Conservation (phyloP, 73 alveolate genomes). For the Paramecium sonneborni region DNA sequence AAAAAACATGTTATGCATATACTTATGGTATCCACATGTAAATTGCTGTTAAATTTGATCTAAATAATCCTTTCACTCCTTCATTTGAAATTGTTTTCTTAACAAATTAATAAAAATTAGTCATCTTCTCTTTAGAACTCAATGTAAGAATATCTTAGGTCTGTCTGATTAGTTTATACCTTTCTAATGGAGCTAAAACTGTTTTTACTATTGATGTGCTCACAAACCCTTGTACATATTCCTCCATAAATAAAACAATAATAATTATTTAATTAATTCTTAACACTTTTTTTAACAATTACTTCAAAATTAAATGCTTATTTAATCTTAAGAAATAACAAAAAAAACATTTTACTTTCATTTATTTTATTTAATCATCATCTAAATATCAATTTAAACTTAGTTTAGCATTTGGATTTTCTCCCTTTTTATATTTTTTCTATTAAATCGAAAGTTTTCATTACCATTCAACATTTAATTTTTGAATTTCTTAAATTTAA, state of each 20-base stretch:
- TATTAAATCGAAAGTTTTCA: too few relatives aligned
- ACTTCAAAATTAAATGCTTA: too few relatives aligned
- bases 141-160: slow-evolving; percentile 37
- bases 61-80: not conserved
- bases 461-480: too few relatives aligned
- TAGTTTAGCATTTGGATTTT: too few relatives aligned
- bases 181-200: slow-evolving; percentile 45
- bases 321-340: too few relatives aligned
- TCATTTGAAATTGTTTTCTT: not conserved
- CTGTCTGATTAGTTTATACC: slow-evolving; percentile 22
- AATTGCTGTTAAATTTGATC: slow-evolving; percentile 29
- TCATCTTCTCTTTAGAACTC: slow-evolving; percentile 31
- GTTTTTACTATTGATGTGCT: slow-evolving; percentile 1
- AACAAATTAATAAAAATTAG: not conserved
- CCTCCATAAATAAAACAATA: not conserved
- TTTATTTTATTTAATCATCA: too few relatives aligned
- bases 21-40: slow-evolving; percentile 43
- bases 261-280: not conserved
- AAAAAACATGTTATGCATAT: not conserved
- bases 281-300: too few relatives aligned
- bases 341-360: too few relatives aligned
- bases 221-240: slow-evolving; percentile 14
- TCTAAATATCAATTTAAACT: too few relatives aligned
- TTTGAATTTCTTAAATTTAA: too few relatives aligned
- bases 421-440: too few relatives aligned